Conservation (phyloP, 1,284 basidiomycete species). For the Sanghuangporus sanghuang region DNA sequence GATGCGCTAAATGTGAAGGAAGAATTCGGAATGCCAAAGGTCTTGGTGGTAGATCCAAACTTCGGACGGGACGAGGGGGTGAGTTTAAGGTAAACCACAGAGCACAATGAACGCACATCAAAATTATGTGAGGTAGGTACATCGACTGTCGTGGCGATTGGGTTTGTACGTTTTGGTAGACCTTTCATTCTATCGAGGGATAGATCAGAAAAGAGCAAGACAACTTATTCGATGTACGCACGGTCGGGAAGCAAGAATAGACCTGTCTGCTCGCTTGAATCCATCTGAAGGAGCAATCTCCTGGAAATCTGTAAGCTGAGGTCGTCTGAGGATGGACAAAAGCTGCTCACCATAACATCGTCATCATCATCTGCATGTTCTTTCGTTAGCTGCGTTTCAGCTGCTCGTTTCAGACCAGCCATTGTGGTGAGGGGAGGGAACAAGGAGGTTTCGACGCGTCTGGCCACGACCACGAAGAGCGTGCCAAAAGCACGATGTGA, state of each 20-base stretch:
- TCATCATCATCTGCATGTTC: constrained; percentile 27
- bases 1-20: constrained; percentile 18
- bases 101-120: neutral
- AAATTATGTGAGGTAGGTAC: neutral
- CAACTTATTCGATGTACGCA: constrained; percentile 9
- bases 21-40: constrained; percentile 12
- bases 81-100: neutral
- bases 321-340: neutral
- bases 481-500: neutral
- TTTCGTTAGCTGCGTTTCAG: constrained; percentile 33
- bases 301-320: constrained; percentile 2
- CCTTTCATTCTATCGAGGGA: constrained; percentile 17
- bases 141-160: constrained; percentile 1
- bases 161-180: constrained; percentile 19
- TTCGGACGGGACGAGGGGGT: neutral
- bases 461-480: neutral
- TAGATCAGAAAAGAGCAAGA: neutral
- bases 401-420: constrained; percentile 29
- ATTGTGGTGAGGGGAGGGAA: neutral
- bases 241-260: constrained; percentile 20
- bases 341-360: constrained; percentile 20
- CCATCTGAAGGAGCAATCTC: constrained; percentile 15
- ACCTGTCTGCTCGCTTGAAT: constrained; percentile 21
- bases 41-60: neutral
- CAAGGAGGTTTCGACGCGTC: neutral